Evolutionary conservation across 345 rosid species (phyloP).

Genomic region (Eucalyptus cloeziana): DNA sequence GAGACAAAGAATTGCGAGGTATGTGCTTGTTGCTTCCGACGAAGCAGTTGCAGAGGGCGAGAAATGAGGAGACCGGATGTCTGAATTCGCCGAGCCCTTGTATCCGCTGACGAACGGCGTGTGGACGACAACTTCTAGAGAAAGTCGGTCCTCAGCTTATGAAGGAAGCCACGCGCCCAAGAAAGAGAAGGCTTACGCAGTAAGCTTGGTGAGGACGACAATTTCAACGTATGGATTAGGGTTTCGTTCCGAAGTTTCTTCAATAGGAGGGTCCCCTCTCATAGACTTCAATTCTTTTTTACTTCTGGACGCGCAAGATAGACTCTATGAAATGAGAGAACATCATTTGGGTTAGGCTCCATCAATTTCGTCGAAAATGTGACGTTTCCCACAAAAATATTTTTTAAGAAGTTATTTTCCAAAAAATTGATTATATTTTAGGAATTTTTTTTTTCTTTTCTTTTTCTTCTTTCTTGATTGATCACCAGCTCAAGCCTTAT

Average conservation of each 20-base stretch:
- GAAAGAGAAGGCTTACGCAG: not conserved
- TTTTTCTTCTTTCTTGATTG: rapidly evolving
- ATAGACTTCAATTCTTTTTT: not conserved
- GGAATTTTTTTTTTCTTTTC: rapidly evolving
- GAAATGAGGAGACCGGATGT: not conserved
- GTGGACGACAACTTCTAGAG: not conserved
- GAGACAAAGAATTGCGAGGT: not conserved
- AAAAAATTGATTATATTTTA: no score
- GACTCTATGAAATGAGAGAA: not conserved
- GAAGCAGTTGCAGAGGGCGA: not conserved
- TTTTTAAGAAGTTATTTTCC: no score
- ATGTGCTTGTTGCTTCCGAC: not conserved
- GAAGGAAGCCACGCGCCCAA: not conserved
- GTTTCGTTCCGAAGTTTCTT: not conserved
- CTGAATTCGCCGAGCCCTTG: not conserved
- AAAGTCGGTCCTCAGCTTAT: not conserved
- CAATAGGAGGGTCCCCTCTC: not conserved
- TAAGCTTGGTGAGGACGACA: not conserved
- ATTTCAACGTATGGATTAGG: not conserved
- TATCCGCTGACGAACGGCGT: not conserved
- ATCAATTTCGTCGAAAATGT: no score
- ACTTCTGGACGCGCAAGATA: not conserved
- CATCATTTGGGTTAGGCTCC: not conserved
- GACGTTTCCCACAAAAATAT: rapidly evolving
- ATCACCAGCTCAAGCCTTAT: rapidly evolving